These are phyloP conservation scores for Cornus florida DNA, from an alignment of 148 eudicot genomes.

Conservation along the genomic window DNA sequence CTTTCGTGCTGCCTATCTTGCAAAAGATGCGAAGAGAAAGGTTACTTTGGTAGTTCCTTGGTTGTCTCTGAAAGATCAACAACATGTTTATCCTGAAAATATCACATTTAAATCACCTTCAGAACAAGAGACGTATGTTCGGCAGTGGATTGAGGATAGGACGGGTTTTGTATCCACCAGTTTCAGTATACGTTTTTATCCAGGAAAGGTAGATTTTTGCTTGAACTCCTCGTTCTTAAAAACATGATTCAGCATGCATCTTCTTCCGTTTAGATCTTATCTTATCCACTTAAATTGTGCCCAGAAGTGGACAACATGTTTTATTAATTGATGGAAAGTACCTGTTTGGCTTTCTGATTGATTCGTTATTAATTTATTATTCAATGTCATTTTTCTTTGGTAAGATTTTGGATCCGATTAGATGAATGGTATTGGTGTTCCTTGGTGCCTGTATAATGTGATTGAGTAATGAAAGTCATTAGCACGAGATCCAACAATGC, in stretches of 20 bases:
- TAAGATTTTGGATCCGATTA: background rate
- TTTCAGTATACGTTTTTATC: constrained; percentile 75
- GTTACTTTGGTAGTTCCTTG: constrained; percentile 90
- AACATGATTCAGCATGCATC: background rate
- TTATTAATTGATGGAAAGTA: background rate
- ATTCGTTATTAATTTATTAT: background rate
- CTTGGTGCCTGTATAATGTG: background rate
- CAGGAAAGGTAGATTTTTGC: constrained; percentile 59
- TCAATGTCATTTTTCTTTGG: background rate
- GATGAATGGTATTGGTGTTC: background rate
- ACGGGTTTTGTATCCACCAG: constrained; percentile 50
- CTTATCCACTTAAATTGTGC: background rate
- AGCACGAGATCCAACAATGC: no score
- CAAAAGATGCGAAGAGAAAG: constrained; percentile 60
- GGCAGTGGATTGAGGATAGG: constrained; percentile 82
- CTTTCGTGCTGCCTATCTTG: constrained; percentile 91
- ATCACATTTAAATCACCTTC: constrained; percentile 55
- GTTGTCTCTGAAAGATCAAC: constrained; percentile 74
- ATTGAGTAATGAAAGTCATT: background rate
- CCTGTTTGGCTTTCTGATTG: background rate
- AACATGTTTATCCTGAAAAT: constrained; percentile 68
- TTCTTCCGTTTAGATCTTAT: background rate
- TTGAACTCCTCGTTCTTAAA: constrained; percentile 1
- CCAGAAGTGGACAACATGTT: no score
- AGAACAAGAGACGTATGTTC: constrained; percentile 83